phyloP scores from a whole-genome alignment of 345 rosid species.

The Citrus mangshanensis region DNA sequence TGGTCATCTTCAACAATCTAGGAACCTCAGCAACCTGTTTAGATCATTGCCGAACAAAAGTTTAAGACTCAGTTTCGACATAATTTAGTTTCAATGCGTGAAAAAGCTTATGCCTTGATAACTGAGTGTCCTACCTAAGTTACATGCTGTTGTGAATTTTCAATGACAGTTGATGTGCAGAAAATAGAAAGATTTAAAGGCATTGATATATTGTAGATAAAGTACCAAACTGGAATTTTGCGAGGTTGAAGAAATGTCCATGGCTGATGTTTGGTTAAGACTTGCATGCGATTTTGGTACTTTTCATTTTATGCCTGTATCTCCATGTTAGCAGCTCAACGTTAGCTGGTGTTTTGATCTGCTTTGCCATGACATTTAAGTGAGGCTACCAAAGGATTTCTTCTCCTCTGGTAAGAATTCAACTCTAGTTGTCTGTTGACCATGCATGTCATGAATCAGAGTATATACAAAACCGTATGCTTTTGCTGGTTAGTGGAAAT shows the following conservation, averaged over 20 bases:
- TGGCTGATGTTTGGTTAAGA: neutral
- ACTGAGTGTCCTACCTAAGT: neutral
- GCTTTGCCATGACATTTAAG: conserved; percentile 4
- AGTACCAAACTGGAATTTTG: neutral
- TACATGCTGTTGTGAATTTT: neutral
- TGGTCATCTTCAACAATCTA: too few relatives aligned
- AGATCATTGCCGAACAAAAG: too few relatives aligned
- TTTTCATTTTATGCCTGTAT: neutral
- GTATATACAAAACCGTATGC: too few relatives aligned
- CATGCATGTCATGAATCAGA: neutral
- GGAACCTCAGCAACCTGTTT: too few relatives aligned
- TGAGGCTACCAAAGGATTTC: neutral
- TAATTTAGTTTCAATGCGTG: neutral
- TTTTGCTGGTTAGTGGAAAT: neutral
- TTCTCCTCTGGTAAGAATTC: neutral
- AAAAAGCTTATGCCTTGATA: neutral
- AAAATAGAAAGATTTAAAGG: neutral
- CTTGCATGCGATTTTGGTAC: neutral
- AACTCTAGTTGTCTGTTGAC: neutral
- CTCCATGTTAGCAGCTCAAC: neutral
- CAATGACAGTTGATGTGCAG: neutral
- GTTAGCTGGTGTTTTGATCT: neutral
- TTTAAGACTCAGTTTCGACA: too few relatives aligned
- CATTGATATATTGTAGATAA: neutral
- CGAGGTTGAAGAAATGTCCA: neutral